phyloP scores from a whole-genome alignment of 352 stramenopile genomes.

The Phytophthora foliorum region DNA sequence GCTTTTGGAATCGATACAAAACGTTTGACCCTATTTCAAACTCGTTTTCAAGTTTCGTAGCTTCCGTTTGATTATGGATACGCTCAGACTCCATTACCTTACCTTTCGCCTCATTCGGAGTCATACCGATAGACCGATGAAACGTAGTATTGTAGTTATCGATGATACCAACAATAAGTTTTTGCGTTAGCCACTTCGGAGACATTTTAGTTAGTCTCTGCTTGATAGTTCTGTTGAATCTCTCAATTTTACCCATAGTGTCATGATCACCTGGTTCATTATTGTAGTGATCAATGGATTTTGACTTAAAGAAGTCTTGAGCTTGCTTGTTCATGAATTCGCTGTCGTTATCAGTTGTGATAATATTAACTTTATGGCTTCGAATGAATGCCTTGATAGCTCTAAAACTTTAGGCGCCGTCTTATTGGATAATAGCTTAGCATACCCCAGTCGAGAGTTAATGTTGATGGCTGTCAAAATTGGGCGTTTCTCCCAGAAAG shows the following conservation, averaged over 20 bases:
- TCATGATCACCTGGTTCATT: background rate
- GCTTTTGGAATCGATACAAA: slow-evolving; percentile 11
- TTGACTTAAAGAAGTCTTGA: background rate
- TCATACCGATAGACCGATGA: slow-evolving; percentile 31
- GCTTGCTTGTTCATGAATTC: slow-evolving; percentile 43
- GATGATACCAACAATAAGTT: slow-evolving; percentile 32
- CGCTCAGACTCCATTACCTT: slow-evolving; percentile 31
- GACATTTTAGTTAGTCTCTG: slow-evolving; percentile 38
- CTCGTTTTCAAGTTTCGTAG: slow-evolving; percentile 13
- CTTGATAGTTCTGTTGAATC: slow-evolving; percentile 16
- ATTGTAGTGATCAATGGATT: background rate
- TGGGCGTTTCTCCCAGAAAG: slow-evolving; percentile 29
- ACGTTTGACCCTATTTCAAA: slow-evolving; percentile 15
- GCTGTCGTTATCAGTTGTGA: slow-evolving; percentile 43
- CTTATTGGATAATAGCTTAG: slow-evolving; percentile 45
- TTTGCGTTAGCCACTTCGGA: slow-evolving; percentile 27
- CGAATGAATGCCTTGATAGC: slow-evolving; percentile 38
- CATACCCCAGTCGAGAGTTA: slow-evolving; percentile 42
- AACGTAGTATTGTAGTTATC: slow-evolving; percentile 47
- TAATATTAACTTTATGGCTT: slow-evolving; percentile 31
- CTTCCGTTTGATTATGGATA: slow-evolving; percentile 33
- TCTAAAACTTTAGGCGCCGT: slow-evolving; percentile 28
- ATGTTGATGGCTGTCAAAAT: slow-evolving; percentile 46
- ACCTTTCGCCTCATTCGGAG: slow-evolving; percentile 38
- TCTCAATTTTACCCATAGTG: background rate